Evolutionary conservation across 1,139 yeast genomes (phyloP).

Genomic region (Kluyveromyces sp.): DNA sequence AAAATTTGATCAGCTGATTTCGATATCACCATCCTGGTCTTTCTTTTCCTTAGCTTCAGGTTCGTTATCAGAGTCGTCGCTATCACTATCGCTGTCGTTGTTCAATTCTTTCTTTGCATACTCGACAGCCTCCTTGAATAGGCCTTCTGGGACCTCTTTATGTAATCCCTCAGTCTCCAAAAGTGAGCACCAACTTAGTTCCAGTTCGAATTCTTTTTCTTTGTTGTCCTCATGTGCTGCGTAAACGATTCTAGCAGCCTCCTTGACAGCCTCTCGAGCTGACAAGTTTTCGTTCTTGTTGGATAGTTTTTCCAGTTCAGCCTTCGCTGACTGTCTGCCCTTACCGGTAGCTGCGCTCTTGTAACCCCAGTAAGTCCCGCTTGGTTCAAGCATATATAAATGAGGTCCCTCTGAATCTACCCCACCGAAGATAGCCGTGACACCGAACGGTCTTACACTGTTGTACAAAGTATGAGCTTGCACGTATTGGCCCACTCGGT

Average conservation of each 20-base stretch:
- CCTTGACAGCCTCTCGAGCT: conserved; percentile 77
- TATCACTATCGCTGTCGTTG: conserved; percentile 57
- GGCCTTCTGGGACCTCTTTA: conserved; percentile 66
- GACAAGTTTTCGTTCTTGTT: conserved; percentile 44
- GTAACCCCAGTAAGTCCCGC: conserved; percentile 97
- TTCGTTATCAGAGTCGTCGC: conserved; percentile 36
- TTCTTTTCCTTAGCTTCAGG: conserved; percentile 26
- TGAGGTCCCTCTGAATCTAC: conserved; percentile 85
- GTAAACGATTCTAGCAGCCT: conserved; percentile 89
- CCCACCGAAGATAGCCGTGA: conserved; percentile 89
- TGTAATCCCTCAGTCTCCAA: conserved; percentile 79
- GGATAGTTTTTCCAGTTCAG: conserved; percentile 80
- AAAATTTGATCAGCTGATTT: conserved; percentile 16
- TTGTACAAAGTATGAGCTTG: conserved; percentile 95
- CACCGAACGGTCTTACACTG: conserved; percentile 96
- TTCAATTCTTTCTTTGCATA: conserved; percentile 76
- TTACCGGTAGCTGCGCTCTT: conserved; percentile 96
- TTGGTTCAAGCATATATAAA: conserved; percentile 94
- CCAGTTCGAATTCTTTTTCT: conserved; percentile 94
- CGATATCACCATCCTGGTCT: conserved; percentile 28
- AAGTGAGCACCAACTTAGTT: conserved; percentile 77
- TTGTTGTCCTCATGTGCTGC: conserved; percentile 96
- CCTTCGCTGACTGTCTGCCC: conserved; percentile 94
- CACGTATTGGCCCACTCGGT: conserved; percentile 83
- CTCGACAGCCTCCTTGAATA: conserved; percentile 74